phyloP scores from a whole-genome alignment of 2,329 filamentous ascomycete species.

The Penicillium hesseltinei region DNA sequence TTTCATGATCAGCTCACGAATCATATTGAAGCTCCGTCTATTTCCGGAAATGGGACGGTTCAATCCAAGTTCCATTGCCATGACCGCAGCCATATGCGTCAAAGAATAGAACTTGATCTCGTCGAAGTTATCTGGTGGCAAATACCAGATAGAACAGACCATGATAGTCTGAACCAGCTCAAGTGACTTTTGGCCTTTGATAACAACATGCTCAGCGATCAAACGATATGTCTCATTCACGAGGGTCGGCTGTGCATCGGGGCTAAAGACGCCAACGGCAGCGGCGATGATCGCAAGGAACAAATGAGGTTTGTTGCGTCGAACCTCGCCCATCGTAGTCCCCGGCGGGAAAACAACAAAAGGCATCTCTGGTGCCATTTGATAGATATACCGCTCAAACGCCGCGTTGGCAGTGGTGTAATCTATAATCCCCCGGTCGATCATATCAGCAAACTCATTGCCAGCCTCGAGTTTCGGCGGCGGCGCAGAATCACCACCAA shows the following conservation, averaged over 20 bases:
- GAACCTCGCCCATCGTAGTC: slow-evolving; percentile 54
- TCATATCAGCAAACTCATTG: slow-evolving; percentile 45
- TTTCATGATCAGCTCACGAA: slow-evolving; percentile 42
- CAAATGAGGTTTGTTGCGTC: slow-evolving; percentile 58
- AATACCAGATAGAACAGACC: slow-evolving; percentile 78
- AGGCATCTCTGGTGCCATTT: slow-evolving; percentile 57
- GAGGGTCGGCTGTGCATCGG: slow-evolving; percentile 60
- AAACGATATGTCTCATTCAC: slow-evolving; percentile 68
- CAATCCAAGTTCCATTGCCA: slow-evolving; percentile 81
- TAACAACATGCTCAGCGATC: slow-evolving; percentile 71
- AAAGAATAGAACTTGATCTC: slow-evolving; percentile 89
- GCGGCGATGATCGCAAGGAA: slow-evolving; percentile 59
- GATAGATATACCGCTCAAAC: slow-evolving; percentile 56
- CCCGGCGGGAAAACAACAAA: slow-evolving; percentile 57
- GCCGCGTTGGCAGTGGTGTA: slow-evolving; percentile 53
- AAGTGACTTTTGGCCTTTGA: slow-evolving; percentile 75
- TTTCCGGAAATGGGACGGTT: slow-evolving; percentile 53
- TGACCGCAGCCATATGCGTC: slow-evolving; percentile 74
- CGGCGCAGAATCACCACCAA: slow-evolving; percentile 14
- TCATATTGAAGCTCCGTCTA: slow-evolving; percentile 32
- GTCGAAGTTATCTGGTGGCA: slow-evolving; percentile 76
- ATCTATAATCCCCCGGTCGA: slow-evolving; percentile 53
- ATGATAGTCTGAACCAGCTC: slow-evolving; percentile 79
- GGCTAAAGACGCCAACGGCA: slow-evolving; percentile 52
- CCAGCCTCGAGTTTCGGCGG: slow-evolving; percentile 16